Evolutionary conservation across 805 yeast genomes (phyloP), one percentile per base, ranked within the genome.

Genomic region (Wickerhamomyces rabaulensis): DNA sequence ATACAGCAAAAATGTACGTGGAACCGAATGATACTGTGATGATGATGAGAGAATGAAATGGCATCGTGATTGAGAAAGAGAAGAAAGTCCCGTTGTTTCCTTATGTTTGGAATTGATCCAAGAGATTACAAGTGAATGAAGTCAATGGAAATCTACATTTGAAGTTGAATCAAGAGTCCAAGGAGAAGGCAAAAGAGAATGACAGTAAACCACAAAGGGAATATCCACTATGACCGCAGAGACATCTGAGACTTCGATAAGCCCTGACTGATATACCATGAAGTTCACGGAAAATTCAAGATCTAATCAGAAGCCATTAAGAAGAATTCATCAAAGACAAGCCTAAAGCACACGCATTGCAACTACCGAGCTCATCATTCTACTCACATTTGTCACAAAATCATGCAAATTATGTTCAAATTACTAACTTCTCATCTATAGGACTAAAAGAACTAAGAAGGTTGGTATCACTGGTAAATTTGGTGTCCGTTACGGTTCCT

Each of bases 401-500:
- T 7, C 3, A 16, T n/a, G 12, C 17, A 33, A 17, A 7, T 31
- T 3, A 19, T 20, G 25, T 36, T n/a, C 26, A 9, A 16, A 22
- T 10, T 33, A 48, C 47, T 39, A 39, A 44, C 48, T 31, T 9
- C 33, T 6, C 9, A 16, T 22, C 21, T 4, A n/a, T 43, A 52
- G 96, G 99, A 87, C 99, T 78, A 94, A 95, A 81, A 92, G 99
- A 87, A 94, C 99, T 67, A 94, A 94, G 95, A 94, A 94, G 89
- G 99, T 94, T 75, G 99, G 99, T 78, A 94, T 94, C 84, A 94
- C 99, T 76, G 99, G 99, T 85, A 95, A 95, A 83, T 94, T 89
- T 85, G 99, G 99, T 89, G 97, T 94, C 80, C 91, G 99, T 84
- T 94, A 94, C 83, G 96, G 99, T 91, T 92, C 99, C 68, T 95